These are phyloP conservation scores for Pyricularia sp. DNA, from an alignment of 2,329 filamentous ascomycete species.

Conservation along the genomic window DNA sequence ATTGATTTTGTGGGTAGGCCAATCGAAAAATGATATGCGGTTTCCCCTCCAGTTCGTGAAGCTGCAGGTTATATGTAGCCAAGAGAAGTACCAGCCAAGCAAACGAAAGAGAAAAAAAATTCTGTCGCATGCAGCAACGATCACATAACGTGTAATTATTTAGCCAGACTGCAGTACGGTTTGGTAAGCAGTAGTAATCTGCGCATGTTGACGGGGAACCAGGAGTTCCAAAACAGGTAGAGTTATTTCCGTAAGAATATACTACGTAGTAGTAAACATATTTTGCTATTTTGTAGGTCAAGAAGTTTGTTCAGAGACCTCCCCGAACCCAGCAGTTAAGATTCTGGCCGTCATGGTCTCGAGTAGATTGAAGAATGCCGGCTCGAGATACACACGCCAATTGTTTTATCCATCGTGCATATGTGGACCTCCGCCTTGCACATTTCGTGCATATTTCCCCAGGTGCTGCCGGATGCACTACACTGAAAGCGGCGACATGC, in stretches of 20 bases:
- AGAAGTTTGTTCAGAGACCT: neutral
- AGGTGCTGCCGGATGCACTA: neutral
- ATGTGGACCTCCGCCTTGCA: neutral
- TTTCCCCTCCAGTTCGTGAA: neutral
- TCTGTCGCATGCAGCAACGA: neutral
- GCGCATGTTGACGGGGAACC: neutral
- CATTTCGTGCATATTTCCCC: neutral
- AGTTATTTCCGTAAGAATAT: neutral
- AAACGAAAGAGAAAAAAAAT: neutral
- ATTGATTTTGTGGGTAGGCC: neutral
- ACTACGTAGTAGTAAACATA: neutral
- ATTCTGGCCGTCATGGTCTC: neutral
- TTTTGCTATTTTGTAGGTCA: neutral
- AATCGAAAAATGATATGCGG: neutral
- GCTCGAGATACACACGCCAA: neutral
- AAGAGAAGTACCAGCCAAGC: neutral
- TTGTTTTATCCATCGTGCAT: neutral
- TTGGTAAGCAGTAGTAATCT: neutral
- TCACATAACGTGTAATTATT: neutral
- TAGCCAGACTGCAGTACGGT: neutral
- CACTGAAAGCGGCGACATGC: neutral
- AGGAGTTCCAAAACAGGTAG: neutral
- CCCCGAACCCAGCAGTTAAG: neutral
- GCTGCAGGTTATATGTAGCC: neutral
- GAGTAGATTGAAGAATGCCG: neutral